These are phyloP conservation scores for Mycena amicta DNA, from an alignment of 768 basidiomycete species.

Conservation along the genomic window DNA sequence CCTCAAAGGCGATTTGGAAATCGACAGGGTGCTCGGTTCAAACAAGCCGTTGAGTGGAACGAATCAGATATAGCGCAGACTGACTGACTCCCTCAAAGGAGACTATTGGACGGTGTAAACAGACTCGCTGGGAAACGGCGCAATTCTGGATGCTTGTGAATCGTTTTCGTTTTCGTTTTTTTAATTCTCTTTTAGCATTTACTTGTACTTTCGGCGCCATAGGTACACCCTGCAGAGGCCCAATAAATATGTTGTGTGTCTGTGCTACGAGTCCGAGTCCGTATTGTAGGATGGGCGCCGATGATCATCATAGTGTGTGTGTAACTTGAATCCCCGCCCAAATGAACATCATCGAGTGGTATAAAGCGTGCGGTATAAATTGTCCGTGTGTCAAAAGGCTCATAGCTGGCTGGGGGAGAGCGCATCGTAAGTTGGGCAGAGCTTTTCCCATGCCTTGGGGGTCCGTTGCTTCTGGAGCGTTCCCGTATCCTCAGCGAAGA, in stretches of 20 bases:
- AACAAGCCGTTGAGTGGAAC: background rate
- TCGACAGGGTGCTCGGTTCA: background rate
- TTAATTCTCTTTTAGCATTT: no score
- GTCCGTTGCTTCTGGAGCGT: background rate
- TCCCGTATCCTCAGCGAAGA: constrained; percentile 23
- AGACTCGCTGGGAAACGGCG: background rate
- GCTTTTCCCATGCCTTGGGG: constrained; percentile 12
- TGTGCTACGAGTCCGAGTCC: no score
- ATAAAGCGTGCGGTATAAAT: no score
- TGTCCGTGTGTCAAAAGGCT: no score
- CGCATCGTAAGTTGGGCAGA: constrained; percentile 19
- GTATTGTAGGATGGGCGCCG: no score
- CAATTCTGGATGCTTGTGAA: background rate
- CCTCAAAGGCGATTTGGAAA: background rate
- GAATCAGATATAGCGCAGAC: background rate
- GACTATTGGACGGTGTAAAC: background rate
- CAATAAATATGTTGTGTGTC: no score
- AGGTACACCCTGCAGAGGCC: no score
- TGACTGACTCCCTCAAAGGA: background rate
- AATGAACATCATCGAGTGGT: no score
- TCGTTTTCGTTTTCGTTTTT: no score
- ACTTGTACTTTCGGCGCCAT: no score
- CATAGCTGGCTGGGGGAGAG: background rate
- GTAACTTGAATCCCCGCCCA: no score
- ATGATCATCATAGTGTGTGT: no score